Percentiles rank a stretch among this genome's conserved stretches.
Conservation (phyloP, 2,329 filamentous ascomycete species). For the Penicillium sp. region DNA sequence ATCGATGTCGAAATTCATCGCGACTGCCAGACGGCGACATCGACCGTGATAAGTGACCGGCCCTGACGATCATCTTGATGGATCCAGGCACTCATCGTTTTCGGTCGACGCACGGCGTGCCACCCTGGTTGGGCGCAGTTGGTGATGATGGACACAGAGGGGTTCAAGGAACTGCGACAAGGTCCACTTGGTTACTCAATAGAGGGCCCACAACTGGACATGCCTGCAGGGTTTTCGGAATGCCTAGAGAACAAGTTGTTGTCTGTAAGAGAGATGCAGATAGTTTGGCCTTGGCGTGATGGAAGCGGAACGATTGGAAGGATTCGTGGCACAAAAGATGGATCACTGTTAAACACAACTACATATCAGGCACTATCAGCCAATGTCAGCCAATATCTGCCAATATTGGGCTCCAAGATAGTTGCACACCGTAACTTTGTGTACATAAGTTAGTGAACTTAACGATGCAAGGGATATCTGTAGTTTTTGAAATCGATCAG, state of each 20-base stretch:
- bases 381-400: no score
- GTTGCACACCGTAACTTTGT: not conserved
- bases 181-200: conserved; percentile 14
- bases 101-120: conserved; percentile 24
- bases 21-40: conserved; percentile 16
- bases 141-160: conserved; percentile 13
- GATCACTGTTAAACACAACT: not conserved
- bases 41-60: conserved; percentile 25
- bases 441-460: not conserved
- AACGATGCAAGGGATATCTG: conserved; percentile 17
- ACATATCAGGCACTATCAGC: no score
- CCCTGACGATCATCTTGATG: conserved; percentile 24
- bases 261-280: conserved; percentile 2
- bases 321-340: conserved; percentile 1
- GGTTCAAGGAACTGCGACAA: conserved; percentile 19
- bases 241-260: conserved; percentile 9
- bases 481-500: not conserved
- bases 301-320: conserved; percentile 15
- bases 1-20: conserved; percentile 19
- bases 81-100: conserved; percentile 26
- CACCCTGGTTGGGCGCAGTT: conserved; percentile 21
- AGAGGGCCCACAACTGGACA: conserved; percentile 12
- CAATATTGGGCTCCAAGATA: not conserved
- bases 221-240: conserved; percentile 23
- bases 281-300: conserved; percentile 1